Evolutionary conservation across 371 early-diverging fungal species (phyloP), one percentile per base, ranked within the genome.

Genomic region (Dinochytrium kinnereticum): DNA sequence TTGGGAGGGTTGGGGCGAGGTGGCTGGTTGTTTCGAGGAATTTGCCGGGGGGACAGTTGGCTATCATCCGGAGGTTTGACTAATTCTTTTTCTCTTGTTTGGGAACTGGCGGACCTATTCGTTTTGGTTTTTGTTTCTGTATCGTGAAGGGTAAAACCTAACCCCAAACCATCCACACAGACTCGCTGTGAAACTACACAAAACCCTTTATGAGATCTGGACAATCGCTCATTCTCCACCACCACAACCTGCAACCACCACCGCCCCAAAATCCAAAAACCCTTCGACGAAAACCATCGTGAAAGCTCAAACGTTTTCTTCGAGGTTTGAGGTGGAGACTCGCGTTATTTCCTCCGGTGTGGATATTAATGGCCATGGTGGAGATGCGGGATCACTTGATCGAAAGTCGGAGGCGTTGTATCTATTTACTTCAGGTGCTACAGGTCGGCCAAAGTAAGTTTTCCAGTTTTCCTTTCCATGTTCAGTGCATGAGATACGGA

Each of bases 401-500:
- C 83, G 93, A 68, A 94, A 95, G 76, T 30, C 67, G n/a, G 71
- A 71, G 71, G 39, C 34, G 13, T n/a, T 64, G 28, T 71, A 61
- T 38, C 39, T 71, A 34, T 71, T 31, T 33, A 59, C 64, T 2
- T 92, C 92, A 37, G 93, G 93, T 28, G 92, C 93, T 0, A 95
- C 94, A 0, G 93, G 93, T 24, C 72, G 91, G 73, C 94, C 95
- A 15, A 95, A 95, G 50, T 33, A 67, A n/a, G n/a, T 37, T 21
- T 13, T 33, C 37, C 44, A n/a, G n/a, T 71, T 15, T 24, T 59
- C 51, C 40, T 39, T 31, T 55, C 30, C 28, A 55, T 68, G 34
- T 64, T 31, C 31, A 36, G 13, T 26, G 39, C 24, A 19, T 19
- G n/a, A n/a, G n/a, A n/a, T n/a, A n/a, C n/a, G n/a, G n/a, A n/a